Base-by-base conservation (phyloP, 2,329 filamentous ascomycete genomes). In the Exutisphaerella laricina region DNA sequence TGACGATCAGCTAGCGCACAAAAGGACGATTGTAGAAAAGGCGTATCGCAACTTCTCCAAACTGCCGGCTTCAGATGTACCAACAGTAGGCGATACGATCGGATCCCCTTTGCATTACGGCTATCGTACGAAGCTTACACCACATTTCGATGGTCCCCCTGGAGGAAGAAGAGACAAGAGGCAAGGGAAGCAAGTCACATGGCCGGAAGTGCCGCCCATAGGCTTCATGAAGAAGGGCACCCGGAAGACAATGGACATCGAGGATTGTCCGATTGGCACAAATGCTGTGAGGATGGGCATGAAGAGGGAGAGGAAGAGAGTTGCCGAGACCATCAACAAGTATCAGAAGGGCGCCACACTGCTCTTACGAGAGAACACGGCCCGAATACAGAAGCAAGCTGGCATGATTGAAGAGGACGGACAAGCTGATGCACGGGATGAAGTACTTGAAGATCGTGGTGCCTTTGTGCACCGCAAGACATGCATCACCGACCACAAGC, bases 231-330 rank as follows among this genome's bases (percentile, higher is more conserved):
- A 77, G 50, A 97, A 96, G 66, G 86, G 85, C n/a, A 78, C 78
- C 35, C 75, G 82, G 43, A 74, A 74, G 48, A 89, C 89, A 3
- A 71, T 98, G 50, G 92, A 98, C 61, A 97, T 98, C 51, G 92
- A 98, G 64, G 89, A 97, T 62, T 98, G 92, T 56, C 92, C 92
- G 4, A 94, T 98, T 49, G 92, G 86, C 38, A 98, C 92, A 2
- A 81, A 86, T 21, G 85, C 85, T 26, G 84, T 98, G 12, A 78
- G 87, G 18, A 73, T 78, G 52, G 92, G 90, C 18, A 80, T 96
- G 71, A 80, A 75, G 55, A 74, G 77, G 5, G 90, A 96, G 70
- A 74, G 90, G n/a, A 74, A 77, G 58, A 78, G 85, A 44, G 86
- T 97, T 54, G 74, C 74, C 1, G 69, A 74, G 17, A 83, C 92